A percentile compares a stretch with the other conserved stretches of the same genome.
These are phyloP conservation scores for Tolypocladium nubicola DNA, from an alignment of 2,329 filamentous ascomycete species.

Conservation along the genomic window DNA sequence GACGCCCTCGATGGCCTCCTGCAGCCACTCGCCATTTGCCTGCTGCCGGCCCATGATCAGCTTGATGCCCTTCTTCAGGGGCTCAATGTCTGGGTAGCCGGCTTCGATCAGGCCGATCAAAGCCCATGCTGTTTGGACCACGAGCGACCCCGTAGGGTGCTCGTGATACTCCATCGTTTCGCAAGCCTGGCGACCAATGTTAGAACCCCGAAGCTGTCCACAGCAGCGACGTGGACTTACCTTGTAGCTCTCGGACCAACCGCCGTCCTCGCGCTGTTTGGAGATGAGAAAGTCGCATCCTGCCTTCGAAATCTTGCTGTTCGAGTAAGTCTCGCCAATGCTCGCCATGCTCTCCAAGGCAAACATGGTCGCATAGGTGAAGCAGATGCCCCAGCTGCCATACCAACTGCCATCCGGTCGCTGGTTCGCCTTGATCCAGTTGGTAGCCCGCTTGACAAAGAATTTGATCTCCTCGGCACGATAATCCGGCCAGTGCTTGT, in stretches of 20 bases:
- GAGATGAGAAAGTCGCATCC: conserved; percentile 81
- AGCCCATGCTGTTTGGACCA: conserved; percentile 93
- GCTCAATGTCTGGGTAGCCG: conserved; percentile 63
- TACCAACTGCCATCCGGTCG: conserved; percentile 87
- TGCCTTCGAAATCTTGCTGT: conserved; percentile 56
- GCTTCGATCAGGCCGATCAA: conserved; percentile 74
- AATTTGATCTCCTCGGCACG: conserved; percentile 60
- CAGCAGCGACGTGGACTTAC: conserved; percentile 24
- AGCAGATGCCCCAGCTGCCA: conserved; percentile 95
- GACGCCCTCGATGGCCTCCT: conserved; percentile 93
- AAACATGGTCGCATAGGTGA: conserved; percentile 96
- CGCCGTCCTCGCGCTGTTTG: conserved; percentile 79
- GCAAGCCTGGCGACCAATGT: conserved; percentile 46
- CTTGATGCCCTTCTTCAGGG: conserved; percentile 62
- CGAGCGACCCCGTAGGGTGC: conserved; percentile 66
- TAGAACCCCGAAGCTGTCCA: conserved; percentile 2
- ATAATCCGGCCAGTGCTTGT: conserved; percentile 71
- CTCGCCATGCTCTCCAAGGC: conserved; percentile 76
- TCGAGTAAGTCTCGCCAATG: conserved; percentile 72
- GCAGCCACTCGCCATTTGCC: conserved; percentile 83
- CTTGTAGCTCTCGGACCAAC: conserved; percentile 93
- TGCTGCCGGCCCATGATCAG: conserved; percentile 81
- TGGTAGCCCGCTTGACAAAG: conserved; percentile 64
- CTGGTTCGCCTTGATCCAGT: conserved; percentile 76
- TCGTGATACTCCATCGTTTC: conserved; percentile 67